These are phyloP conservation scores for Hymenoscyphus albidus DNA, from an alignment of 2,329 filamentous ascomycete species.

Conservation along the genomic window DNA sequence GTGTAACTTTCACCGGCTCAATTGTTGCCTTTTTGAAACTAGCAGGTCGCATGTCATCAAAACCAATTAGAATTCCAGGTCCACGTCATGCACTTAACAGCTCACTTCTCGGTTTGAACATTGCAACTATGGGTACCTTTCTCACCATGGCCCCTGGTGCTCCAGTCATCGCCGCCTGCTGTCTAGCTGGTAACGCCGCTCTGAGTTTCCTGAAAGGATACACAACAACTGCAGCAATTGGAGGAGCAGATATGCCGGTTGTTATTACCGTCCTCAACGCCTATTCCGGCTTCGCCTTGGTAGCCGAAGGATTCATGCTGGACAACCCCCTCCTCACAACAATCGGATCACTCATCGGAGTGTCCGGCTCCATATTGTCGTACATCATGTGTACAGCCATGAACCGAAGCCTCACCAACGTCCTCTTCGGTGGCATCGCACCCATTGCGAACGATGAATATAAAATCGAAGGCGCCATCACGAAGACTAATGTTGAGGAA, in stretches of 20 bases:
- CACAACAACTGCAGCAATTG: constrained; percentile 83
- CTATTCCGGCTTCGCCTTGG: constrained; percentile 85
- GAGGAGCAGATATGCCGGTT: constrained; percentile 91
- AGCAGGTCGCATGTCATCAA: constrained; percentile 75
- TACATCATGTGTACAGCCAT: constrained; percentile 87
- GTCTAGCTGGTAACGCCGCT: constrained; percentile 69
- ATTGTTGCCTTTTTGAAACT: constrained; percentile 88
- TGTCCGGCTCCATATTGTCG: constrained; percentile 83
- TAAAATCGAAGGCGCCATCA: constrained; percentile 77
- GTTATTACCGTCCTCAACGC: constrained; percentile 89
- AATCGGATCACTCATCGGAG: constrained; percentile 81
- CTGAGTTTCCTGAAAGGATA: constrained; percentile 83
- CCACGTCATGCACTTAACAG: constrained; percentile 70
- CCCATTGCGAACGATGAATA: constrained; percentile 59
- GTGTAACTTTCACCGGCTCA: constrained; percentile 86
- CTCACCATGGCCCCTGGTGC: constrained; percentile 76
- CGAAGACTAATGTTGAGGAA: constrained; percentile 75
- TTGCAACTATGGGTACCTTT: constrained; percentile 81
- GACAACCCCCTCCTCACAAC: constrained; percentile 82
- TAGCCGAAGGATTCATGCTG: constrained; percentile 89
- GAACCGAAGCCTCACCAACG: constrained; percentile 86
- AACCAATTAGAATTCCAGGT: constrained; percentile 67
- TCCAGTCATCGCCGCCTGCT: constrained; percentile 73
- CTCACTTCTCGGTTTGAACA: constrained; percentile 69
- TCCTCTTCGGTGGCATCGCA: constrained; percentile 79